Evolutionary conservation across 495 filamentous ascomycete species (phyloP).

Genomic region (Neurospora sp.): DNA sequence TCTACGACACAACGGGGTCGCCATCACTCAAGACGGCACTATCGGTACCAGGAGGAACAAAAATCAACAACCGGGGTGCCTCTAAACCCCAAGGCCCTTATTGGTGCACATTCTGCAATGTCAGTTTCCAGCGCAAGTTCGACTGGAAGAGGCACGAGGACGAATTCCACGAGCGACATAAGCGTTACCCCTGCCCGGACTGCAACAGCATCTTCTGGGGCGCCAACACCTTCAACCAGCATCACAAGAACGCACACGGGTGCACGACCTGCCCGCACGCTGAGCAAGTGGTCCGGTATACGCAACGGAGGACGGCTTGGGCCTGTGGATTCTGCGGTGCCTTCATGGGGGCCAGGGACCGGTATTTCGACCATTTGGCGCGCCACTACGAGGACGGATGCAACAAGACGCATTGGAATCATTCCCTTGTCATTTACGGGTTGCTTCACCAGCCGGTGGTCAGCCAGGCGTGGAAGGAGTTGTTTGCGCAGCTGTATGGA

Average conservation of each 20-base stretch:
- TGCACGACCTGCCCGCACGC: constrained; percentile 41
- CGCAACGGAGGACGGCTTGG: constrained; percentile 22
- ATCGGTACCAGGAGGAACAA: neutral
- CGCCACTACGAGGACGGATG: constrained; percentile 38
- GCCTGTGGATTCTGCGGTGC: constrained; percentile 42
- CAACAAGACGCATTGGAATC: constrained; percentile 39
- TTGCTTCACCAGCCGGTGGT: constrained; percentile 40
- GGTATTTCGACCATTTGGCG: constrained; percentile 42
- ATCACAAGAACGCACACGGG: constrained; percentile 41
- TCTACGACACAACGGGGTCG: constrained; percentile 3
- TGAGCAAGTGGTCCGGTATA: constrained; percentile 32
- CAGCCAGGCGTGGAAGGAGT: constrained; percentile 35
- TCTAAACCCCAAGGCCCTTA: constrained; percentile 28
- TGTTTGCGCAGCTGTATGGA: constrained; percentile 28
- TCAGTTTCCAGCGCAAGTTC: constrained; percentile 41
- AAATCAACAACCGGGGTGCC: constrained; percentile 20
- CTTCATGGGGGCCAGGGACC: constrained; percentile 34
- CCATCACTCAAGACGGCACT: constrained; percentile 1
- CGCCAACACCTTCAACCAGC: constrained; percentile 41
- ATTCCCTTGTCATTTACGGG: constrained; percentile 40
- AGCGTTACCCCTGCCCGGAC: constrained; percentile 38
- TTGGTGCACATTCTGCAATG: constrained; percentile 43
- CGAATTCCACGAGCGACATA: constrained; percentile 42
- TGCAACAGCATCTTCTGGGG: constrained; percentile 43
- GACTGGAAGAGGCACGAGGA: constrained; percentile 45